Base-by-base conservation (phyloP, 2,329 filamentous ascomycete genomes). In the Botryotinia narcissicola region DNA sequence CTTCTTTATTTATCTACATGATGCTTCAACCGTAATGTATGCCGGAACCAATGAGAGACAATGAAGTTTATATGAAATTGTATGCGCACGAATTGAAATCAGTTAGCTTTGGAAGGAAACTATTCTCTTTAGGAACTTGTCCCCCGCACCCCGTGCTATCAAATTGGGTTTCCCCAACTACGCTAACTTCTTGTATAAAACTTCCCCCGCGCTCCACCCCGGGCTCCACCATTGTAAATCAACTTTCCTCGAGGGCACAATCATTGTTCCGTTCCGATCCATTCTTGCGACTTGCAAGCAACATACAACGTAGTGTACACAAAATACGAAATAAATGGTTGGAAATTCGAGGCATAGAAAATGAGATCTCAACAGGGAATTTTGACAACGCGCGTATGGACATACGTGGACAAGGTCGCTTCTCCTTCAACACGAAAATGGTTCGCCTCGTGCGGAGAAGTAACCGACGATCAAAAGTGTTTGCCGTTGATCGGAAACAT, bases 181-280 rank as follows among this genome's bases (percentile, higher is more conserved):
- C 29, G 9, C 62, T 48, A 66, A 48, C 29, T 9, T 29, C 14
- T 66, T n/a, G 22, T 18, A 35, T 37, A 18, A 51, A n/a, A 67
- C n/a, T 54, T 54, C 64, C 46, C 46, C 63, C 63, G 29, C 44
- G 32, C 63, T 51, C 63, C 63, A 67, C 63, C 42, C n/a, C n/a
- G 40, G 4, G n/a, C 57, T 60, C 57, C 57, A 20, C 57, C 57
- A 22, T 22, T 10, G 16, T 35, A 22, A 64, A 12, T 29, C 18
- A 32, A 18, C 40, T 51, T 66, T 51, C 32, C 44, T 46, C 63
- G 3, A 3, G 37, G 29, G 37, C 22, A 20, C 22, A 4, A 7
- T 20, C 22, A 20, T 9, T 4, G 5, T 14, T n/a, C 63, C 29
- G 10, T 14, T n/a, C 63, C 20, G 9, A 7, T n/a, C 63, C 20